Conservation (phyloP, 768 basidiomycete species). For the Phylloporus sp. region DNA sequence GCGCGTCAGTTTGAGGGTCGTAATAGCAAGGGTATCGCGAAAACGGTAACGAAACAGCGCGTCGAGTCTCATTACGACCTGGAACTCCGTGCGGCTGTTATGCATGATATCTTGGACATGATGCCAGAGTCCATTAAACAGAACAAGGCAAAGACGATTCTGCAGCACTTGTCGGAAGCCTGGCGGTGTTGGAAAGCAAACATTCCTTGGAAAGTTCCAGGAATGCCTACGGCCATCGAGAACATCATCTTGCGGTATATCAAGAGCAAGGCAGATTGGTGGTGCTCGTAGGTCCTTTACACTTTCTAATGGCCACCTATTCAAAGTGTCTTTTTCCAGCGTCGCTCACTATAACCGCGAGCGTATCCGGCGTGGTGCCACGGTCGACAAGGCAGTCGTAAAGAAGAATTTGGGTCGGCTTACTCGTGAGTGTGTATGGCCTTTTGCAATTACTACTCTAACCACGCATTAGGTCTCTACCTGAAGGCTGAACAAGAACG, state of each 20-base stretch:
- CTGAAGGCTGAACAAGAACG: constrained; percentile 98
- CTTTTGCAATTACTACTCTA: not conserved
- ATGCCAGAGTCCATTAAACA: constrained; percentile 99
- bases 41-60: constrained; percentile 98
- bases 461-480: constrained; percentile 60
- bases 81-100: constrained; percentile 94
- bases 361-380: constrained; percentile 93
- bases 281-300: constrained; percentile 66
- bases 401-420: constrained; percentile 99
- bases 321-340: constrained; percentile 31
- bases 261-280: constrained; percentile 99
- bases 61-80: constrained; percentile 99
- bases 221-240: constrained; percentile 99
- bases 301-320: not conserved
- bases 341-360: constrained; percentile 98
- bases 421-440: constrained; percentile 58
- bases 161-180: constrained; percentile 96
- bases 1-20: constrained; percentile 98
- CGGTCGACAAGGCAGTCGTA: constrained; percentile 96
- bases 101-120: constrained; percentile 99
- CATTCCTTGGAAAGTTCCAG: constrained; percentile 99
- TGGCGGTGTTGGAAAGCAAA: constrained; percentile 98
- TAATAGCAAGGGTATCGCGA: constrained; percentile 93
- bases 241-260: constrained; percentile 98
- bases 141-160: constrained; percentile 99